Base-by-base conservation (phyloP, 768 basidiomycete genomes). In the Boletus sp. region DNA sequence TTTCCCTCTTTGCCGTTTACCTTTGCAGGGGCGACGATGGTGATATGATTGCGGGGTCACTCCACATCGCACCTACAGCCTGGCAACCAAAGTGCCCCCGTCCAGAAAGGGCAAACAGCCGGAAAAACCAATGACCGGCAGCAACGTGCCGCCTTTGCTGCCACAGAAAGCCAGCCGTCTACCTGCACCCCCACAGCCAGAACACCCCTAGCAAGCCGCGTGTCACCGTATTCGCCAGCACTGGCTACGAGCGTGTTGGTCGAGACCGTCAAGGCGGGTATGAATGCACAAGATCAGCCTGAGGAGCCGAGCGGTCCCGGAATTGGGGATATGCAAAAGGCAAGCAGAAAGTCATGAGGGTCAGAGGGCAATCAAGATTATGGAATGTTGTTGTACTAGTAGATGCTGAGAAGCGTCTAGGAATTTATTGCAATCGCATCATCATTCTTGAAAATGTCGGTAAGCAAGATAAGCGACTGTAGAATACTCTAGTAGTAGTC, bases 201-300 rank as follows among this genome's bases (percentile, higher is more conserved):
- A 83, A 45, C 90, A 1, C 77, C 85, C 17, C 75, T 95, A 24
- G 80, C 87, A 15, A 85, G 77, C 61, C 83, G 94, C 35, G 78
- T 93, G 18, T 92, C 91, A 8, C 78, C 86, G 2, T 92, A 92
- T 65, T 91, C 90, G 2, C 93, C 92, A 8, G 83, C 87, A 8
- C 75, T 92, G 9, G 82, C 87, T 36, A 80, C 85, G 0, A 92
- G 92, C 7, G 82, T 93, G 44, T 80, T 94, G 35, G 78, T 96
- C 36, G 89, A 93, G 39, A 84, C 91, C 0, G 82, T 94, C 37
- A 94, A 93, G 71, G 89, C 92, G 0, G 92, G 92, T 1, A 86
- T 94, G 83, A 90, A 80, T 64, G 81, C 86, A 33, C 76, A 75
- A 56, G 83, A 86, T 54, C 79, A 80, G 50, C 77, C 78, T n/a